Evolutionary conservation across 2,329 filamentous ascomycete species (phyloP).

Genomic region (Knufia petricola): DNA sequence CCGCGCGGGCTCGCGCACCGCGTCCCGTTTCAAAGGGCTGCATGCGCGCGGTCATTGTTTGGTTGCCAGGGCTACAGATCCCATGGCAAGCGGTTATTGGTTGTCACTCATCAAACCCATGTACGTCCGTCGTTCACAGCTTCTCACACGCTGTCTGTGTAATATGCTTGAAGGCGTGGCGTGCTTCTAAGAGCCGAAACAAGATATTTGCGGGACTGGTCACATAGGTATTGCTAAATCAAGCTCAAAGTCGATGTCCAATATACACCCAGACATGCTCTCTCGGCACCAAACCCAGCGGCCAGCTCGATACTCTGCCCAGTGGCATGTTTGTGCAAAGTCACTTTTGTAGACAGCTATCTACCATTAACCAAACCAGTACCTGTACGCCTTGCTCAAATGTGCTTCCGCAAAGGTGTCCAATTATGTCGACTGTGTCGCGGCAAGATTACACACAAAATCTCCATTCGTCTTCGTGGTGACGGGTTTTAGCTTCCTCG

Average conservation of each 20-base stretch:
- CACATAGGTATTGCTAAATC: too few relatives aligned
- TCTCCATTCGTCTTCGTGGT: not conserved
- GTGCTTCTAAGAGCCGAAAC: too few relatives aligned
- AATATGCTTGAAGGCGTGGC: too few relatives aligned
- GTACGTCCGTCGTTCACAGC: too few relatives aligned
- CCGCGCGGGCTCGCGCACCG: not conserved
- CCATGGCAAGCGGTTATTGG: not conserved
- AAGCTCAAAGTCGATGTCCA: too few relatives aligned
- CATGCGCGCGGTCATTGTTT: not conserved
- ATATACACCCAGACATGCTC: too few relatives aligned
- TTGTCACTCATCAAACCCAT: not conserved
- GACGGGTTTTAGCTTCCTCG: not conserved
- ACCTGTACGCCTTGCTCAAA: not conserved
- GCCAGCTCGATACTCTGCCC: too few relatives aligned
- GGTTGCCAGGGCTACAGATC: not conserved
- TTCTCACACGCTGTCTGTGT: too few relatives aligned
- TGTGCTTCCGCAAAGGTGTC: not conserved
- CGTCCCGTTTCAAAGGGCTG: not conserved
- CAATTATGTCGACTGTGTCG: too few relatives aligned
- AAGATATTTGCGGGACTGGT: too few relatives aligned
- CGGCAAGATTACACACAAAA: not conserved
- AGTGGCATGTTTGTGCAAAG: too few relatives aligned
- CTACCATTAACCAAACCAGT: not conserved
- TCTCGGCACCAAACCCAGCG: too few relatives aligned
- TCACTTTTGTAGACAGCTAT: not conserved